phyloP scores from a whole-genome alignment of 2,329 filamentous ascomycete species.

The Alternaria conjuncta region DNA sequence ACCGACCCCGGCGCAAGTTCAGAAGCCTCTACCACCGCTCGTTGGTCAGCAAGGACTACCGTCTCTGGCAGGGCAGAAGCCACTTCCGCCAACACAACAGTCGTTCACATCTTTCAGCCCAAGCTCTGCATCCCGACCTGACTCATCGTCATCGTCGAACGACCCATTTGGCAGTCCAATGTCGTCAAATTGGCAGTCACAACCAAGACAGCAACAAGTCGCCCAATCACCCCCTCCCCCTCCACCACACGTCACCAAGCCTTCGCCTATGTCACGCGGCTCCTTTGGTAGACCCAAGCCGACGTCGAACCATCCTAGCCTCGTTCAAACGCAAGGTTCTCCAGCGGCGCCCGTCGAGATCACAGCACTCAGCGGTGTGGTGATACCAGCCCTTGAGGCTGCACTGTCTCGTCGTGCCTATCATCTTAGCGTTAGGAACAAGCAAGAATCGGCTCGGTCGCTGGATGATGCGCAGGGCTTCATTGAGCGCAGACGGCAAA shows the following conservation, averaged over 20 bases:
- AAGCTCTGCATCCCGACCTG: slow-evolving; percentile 20
- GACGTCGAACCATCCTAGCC: slow-evolving; percentile 23
- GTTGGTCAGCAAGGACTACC: slow-evolving; percentile 35
- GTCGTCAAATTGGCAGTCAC: slow-evolving; percentile 18
- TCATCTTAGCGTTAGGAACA: slow-evolving; percentile 58
- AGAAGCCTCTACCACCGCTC: slow-evolving; percentile 29
- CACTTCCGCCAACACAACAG: slow-evolving; percentile 33
- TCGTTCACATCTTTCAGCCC: slow-evolving; percentile 27
- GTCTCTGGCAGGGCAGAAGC: slow-evolving; percentile 31
- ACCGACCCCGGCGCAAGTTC: slow-evolving; percentile 15
- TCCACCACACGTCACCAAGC: slow-evolving; percentile 21
- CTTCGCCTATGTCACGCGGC: slow-evolving; percentile 32
- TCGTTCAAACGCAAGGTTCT: slow-evolving; percentile 55
- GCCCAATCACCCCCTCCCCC: slow-evolving; percentile 13
- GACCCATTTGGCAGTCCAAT: slow-evolving; percentile 41
- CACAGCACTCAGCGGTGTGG: slow-evolving; percentile 87
- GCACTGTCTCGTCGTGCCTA: slow-evolving; percentile 79
- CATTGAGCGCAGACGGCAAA: slow-evolving; percentile 41
- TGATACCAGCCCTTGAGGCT: slow-evolving; percentile 90
- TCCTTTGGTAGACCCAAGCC: slow-evolving; percentile 41
- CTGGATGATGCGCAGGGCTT: slow-evolving; percentile 64
- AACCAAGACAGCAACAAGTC: slow-evolving; percentile 4
- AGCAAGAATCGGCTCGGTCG: slow-evolving; percentile 49
- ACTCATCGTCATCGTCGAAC: slow-evolving; percentile 32
- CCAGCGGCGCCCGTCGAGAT: slow-evolving; percentile 70